phyloP scores from a whole-genome alignment of 140 eudicot genomes.

The Anethum foeniculum region DNA sequence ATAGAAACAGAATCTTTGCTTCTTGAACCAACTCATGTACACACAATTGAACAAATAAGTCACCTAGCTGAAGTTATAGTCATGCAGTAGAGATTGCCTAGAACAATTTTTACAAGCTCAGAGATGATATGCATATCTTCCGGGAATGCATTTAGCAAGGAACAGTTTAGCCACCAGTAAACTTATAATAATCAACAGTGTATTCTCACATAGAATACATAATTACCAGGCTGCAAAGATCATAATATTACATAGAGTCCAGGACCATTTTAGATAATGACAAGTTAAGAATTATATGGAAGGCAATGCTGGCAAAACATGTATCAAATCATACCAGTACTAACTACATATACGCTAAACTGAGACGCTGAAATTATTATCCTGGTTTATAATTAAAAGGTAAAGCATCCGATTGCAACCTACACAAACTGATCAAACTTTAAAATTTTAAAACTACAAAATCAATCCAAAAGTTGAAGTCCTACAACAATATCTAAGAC shows the following conservation, averaged over 20 bases:
- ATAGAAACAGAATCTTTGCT: not conserved
- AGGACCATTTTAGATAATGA: not conserved
- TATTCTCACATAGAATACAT: not conserved
- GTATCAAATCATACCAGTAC: not conserved
- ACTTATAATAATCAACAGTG: not conserved
- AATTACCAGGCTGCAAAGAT: not conserved
- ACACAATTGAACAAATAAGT: not conserved
- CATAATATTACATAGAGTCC: not conserved
- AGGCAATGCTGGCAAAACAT: not conserved
- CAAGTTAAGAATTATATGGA: not conserved
- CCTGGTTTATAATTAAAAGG: not conserved
- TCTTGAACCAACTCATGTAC: not conserved
- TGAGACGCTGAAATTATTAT: not conserved
- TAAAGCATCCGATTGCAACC: not conserved
- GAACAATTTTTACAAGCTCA: not conserved
- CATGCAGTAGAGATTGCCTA: not conserved
- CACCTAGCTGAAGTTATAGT: not conserved
- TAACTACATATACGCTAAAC: not conserved
- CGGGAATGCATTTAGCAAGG: not conserved
- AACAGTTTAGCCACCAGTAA: not conserved
- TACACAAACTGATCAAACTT: slow-evolving; percentile 1
- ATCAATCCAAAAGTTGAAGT: not conserved
- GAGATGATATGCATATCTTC: not conserved
- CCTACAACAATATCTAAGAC: slow-evolving; percentile 23
- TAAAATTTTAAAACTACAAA: not conserved